Percentiles rank a stretch among this genome's conserved stretches.
These are phyloP conservation scores for Eucommia ulmoides DNA, from an alignment of 257 asterid species.

Conservation along the genomic window DNA sequence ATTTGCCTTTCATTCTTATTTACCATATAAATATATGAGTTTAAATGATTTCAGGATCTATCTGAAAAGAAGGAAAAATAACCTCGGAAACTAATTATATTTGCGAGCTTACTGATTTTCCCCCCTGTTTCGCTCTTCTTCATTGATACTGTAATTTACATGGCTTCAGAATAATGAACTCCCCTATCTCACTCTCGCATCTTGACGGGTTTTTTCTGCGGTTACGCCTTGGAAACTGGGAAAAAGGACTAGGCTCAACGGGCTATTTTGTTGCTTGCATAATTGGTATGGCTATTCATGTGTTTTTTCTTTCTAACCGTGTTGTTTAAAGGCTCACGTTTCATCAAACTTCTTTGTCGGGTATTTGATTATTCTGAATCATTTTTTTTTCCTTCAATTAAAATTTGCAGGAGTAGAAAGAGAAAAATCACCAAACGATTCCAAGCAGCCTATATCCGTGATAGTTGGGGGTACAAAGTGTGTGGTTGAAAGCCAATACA, in stretches of 20 bases:
- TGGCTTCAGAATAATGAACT: conserved; percentile 42
- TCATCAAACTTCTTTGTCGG: neutral
- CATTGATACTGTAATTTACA: neutral
- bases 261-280: conserved; percentile 63
- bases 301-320: neutral
- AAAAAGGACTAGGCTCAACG: conserved; percentile 38
- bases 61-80: too few species aligned
- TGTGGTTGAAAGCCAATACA: conserved; percentile 45
- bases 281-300: conserved; percentile 22
- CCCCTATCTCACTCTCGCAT: conserved; percentile 20
- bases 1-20: too few species aligned
- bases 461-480: conserved; percentile 57
- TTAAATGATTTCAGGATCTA: too few species aligned
- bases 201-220: conserved; percentile 63
- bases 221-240: conserved; percentile 43
- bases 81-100: too few species aligned
- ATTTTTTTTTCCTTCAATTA: neutral
- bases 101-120: neutral
- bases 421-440: conserved; percentile 16
- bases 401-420: conserved; percentile 19
- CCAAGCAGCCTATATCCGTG: conserved; percentile 32
- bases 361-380: too few species aligned
- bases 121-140: neutral
- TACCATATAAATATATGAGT: too few species aligned
- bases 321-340: neutral